These are phyloP conservation scores for Aristolochia contorta DNA, from an alignment of 164 flowering plant genomes.

Conservation along the genomic window DNA sequence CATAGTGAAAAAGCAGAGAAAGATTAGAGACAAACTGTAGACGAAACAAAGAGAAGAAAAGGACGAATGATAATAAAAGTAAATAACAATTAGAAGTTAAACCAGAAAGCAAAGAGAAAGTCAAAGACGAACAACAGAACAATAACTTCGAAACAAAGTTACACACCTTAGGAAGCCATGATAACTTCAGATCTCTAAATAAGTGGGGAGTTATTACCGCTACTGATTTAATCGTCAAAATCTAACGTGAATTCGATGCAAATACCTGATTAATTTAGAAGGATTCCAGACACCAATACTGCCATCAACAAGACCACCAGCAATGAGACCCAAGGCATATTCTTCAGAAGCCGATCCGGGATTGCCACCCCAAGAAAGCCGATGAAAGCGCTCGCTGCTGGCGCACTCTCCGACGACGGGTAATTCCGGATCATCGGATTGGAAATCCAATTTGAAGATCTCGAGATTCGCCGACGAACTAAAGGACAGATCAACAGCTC, in stretches of 20 bases:
- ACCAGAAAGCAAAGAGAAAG: neutral
- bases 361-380: slow-evolving; percentile 70
- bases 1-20: too few species aligned
- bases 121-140: neutral
- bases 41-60: too few species aligned
- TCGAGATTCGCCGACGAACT: slow-evolving; percentile 85
- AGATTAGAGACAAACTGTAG: too few species aligned
- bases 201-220: neutral
- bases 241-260: neutral
- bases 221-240: neutral
- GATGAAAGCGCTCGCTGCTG: slow-evolving; percentile 77
- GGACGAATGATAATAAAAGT: too few species aligned
- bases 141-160: neutral
- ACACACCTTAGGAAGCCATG: neutral
- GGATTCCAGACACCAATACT: slow-evolving; percentile 89
- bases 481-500: slow-evolving; percentile 87
- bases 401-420: slow-evolving; percentile 46
- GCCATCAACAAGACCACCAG: slow-evolving; percentile 94
- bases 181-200: neutral
- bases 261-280: slow-evolving; percentile 49
- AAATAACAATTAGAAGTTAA: neutral
- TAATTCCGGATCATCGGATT: slow-evolving; percentile 66
- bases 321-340: slow-evolving; percentile 65
- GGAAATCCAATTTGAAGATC: slow-evolving; percentile 83
- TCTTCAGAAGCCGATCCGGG: slow-evolving; percentile 45